Conservation (phyloP, 2,329 filamentous ascomycete species). For the Mycocentrospora acerina region DNA sequence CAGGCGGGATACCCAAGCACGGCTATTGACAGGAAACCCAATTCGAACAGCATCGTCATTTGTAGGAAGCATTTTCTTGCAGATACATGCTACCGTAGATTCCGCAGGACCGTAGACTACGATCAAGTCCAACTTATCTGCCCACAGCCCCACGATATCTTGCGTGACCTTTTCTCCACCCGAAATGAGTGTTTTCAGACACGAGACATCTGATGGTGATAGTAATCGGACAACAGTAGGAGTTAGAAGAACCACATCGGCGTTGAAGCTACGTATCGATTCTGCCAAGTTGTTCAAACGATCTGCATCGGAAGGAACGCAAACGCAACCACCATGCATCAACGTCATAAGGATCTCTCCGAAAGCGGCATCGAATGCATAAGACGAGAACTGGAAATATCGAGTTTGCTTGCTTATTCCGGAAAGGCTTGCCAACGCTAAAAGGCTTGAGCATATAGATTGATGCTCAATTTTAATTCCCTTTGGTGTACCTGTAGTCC, state of each 20-base stretch:
- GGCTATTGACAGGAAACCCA: constrained; percentile 2
- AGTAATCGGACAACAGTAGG: constrained; percentile 55
- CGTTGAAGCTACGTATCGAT: constrained; percentile 21
- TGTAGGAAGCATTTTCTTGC: neutral
- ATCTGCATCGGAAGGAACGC: constrained; percentile 55
- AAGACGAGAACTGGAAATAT: constrained; percentile 30
- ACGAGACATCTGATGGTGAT: constrained; percentile 25
- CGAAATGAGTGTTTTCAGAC: constrained; percentile 1
- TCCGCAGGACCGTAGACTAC: neutral
- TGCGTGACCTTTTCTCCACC: neutral
- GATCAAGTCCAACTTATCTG: neutral
- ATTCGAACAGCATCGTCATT: constrained; percentile 1
- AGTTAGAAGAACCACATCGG: constrained; percentile 49
- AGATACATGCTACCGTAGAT: neutral
- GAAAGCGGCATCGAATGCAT: constrained; percentile 55
- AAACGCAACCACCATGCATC: constrained; percentile 49
- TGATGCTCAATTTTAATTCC: constrained; percentile 53
- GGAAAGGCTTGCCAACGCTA: constrained; percentile 15
- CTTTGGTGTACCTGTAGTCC: constrained; percentile 75
- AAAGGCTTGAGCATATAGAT: neutral
- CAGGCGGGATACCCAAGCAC: constrained; percentile 17
- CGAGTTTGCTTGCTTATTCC: neutral
- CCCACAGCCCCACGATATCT: neutral
- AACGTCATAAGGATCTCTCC: constrained; percentile 55
- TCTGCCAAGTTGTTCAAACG: constrained; percentile 52